A percentile compares a stretch with the other conserved stretches of the same genome.
Conservation (phyloP, 768 basidiomycete species). For the Mycena filopes region DNA sequence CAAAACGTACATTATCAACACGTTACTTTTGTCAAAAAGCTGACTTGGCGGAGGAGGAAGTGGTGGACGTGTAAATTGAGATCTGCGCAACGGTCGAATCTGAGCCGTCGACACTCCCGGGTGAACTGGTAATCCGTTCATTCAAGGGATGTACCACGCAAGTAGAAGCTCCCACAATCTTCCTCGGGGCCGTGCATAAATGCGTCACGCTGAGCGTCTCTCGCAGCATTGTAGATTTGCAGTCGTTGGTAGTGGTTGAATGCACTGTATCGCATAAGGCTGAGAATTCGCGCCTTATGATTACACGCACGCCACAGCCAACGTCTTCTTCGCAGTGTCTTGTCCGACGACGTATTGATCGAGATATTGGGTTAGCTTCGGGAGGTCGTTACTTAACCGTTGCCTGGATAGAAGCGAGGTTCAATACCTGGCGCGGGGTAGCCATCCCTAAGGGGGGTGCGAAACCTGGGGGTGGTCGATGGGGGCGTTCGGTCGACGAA, state of each 20-base stretch:
- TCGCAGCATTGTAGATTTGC: slow-evolving; percentile 69
- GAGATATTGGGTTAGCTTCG: slow-evolving; percentile 85
- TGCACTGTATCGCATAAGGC: slow-evolving; percentile 61
- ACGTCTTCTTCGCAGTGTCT: slow-evolving; percentile 90
- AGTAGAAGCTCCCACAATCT: slow-evolving; percentile 29
- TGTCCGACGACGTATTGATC: slow-evolving; percentile 94
- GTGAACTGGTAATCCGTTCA: slow-evolving; percentile 40
- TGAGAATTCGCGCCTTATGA: neutral
- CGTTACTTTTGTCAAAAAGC: slow-evolving; percentile 95
- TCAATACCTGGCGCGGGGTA: slow-evolving; percentile 63
- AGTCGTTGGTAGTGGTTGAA: slow-evolving; percentile 96
- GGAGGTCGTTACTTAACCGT: neutral
- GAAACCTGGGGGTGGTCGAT: slow-evolving; percentile 14
- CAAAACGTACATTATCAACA: slow-evolving; percentile 80
- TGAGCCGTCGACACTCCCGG: slow-evolving; percentile 64
- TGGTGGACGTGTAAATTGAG: slow-evolving; percentile 46
- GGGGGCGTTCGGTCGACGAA: slow-evolving; percentile 9
- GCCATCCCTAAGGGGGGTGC: slow-evolving; percentile 37
- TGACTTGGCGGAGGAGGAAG: slow-evolving; percentile 59
- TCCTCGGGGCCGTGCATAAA: slow-evolving; percentile 23
- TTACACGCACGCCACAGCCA: slow-evolving; percentile 88
- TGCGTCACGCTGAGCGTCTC: slow-evolving; percentile 49
- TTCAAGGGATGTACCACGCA: neutral
- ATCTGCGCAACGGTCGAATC: slow-evolving; percentile 67
- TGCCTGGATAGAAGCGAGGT: neutral